Percentiles rank a stretch among this genome's conserved stretches.
Conservation (phyloP, 768 basidiomycete species). For the Leccinum boreale region DNA sequence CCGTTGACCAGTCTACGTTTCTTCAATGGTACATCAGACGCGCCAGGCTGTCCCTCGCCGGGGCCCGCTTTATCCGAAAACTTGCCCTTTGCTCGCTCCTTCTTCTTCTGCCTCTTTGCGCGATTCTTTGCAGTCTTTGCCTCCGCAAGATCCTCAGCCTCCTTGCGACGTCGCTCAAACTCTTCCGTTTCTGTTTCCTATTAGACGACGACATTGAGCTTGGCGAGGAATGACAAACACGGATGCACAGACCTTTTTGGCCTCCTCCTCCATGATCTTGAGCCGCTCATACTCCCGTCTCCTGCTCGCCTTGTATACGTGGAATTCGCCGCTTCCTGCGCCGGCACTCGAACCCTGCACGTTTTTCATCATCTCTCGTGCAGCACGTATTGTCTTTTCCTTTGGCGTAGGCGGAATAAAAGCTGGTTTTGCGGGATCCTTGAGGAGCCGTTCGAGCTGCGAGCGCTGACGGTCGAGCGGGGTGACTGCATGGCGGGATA, state of each 20-base stretch:
- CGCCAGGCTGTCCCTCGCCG: slow-evolving; percentile 21
- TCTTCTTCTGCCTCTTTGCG: slow-evolving; percentile 91
- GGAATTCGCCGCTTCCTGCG: slow-evolving; percentile 96
- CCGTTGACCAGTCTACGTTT: slow-evolving; percentile 81
- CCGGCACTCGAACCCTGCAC: slow-evolving; percentile 98
- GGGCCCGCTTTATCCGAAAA: slow-evolving; percentile 25
- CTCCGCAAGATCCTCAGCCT: slow-evolving; percentile 68
- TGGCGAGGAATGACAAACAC: background rate
- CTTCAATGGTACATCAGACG: slow-evolving; percentile 53
- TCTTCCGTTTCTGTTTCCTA: slow-evolving; percentile 72
- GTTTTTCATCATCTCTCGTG: slow-evolving; percentile 98
- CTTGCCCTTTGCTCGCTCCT: slow-evolving; percentile 60
- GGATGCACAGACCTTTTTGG: slow-evolving; percentile 57
- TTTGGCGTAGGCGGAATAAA: slow-evolving; percentile 77
- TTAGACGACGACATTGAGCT: slow-evolving; percentile 2
- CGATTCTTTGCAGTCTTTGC: slow-evolving; percentile 95
- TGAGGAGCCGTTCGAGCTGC: slow-evolving; percentile 85
- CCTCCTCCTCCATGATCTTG: slow-evolving; percentile 82
- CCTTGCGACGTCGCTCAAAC: slow-evolving; percentile 71
- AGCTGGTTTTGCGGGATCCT: slow-evolving; percentile 82
- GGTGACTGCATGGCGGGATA: slow-evolving; percentile 45
- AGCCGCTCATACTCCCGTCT: slow-evolving; percentile 94
- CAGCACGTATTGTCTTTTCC: slow-evolving; percentile 75
- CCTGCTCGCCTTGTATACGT: slow-evolving; percentile 95
- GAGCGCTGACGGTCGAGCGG: slow-evolving; percentile 50